phyloP scores from a whole-genome alignment of 768 basidiomycete genomes.

The Mycena galericulata region DNA sequence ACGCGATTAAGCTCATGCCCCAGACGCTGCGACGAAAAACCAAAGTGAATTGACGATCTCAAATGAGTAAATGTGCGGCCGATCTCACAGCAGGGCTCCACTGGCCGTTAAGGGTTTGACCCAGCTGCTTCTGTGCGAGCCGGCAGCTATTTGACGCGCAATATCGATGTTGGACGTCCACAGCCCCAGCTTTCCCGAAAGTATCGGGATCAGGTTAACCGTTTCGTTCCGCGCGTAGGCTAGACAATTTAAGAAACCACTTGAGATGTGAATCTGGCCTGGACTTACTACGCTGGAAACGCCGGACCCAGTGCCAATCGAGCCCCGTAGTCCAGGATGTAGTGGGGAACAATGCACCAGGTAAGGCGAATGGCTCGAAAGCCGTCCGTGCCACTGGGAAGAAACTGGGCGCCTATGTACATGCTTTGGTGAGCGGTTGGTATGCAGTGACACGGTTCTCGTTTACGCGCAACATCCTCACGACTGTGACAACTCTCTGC shows the following conservation, averaged over 20 bases:
- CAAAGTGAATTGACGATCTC: background rate
- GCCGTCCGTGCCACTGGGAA: conserved; percentile 41
- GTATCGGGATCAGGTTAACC: conserved; percentile 38
- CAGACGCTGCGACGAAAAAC: conserved; percentile 33
- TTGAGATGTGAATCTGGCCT: conserved; percentile 7
- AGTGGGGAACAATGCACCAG: conserved; percentile 42
- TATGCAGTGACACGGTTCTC: background rate
- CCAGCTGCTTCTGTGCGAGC: conserved; percentile 37
- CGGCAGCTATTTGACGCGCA: conserved; percentile 40
- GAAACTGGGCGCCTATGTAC: background rate
- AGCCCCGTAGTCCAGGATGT: conserved; percentile 45
- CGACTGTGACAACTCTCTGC: background rate
- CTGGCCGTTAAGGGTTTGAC: conserved; percentile 36
- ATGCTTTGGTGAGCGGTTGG: background rate
- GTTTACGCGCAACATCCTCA: background rate
- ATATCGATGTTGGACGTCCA: conserved; percentile 45
- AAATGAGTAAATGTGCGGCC: background rate
- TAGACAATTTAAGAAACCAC: background rate
- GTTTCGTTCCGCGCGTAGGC: conserved; percentile 38
- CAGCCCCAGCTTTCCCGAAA: conserved; percentile 36
- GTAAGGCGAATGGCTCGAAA: conserved; percentile 43
- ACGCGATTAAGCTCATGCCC: conserved; percentile 47
- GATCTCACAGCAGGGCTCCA: background rate
- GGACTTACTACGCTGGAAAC: conserved; percentile 31
- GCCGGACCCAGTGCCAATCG: conserved; percentile 40